Evolutionary conservation across 164 flowering plant genomes (phyloP), one percentile per base, ranked within the genome.

Genomic region (Berberis thunbergii): DNA sequence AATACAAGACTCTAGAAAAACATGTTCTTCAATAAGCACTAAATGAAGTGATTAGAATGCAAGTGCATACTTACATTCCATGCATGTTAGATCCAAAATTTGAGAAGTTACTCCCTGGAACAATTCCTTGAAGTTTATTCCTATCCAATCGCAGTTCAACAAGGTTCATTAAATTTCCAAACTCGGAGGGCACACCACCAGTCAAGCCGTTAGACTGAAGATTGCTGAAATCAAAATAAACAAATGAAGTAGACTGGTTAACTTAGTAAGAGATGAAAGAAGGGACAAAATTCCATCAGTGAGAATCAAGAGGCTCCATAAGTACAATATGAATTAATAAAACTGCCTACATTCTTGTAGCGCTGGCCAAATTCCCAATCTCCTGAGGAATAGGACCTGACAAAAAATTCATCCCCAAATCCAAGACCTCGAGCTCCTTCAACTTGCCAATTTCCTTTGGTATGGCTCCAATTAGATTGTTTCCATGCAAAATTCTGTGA

Each of bases 361-460:
- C 26, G 26, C 26, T 26, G 26, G 26, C 26, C 26, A 26, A 26
- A 26, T 26, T 26, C 26, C 26, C 26, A 26, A 26, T 62, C 75
- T 89, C 84, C 41, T 68, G 76, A 42, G 98, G 97, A 74, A 94
- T 83, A 8, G 91, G 81, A 48, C 98, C 98, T 2, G 89, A 71
- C 39, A 94, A 74, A 65, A 75, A 84, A 73, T 94, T 94, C 59
- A 40, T 65, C 13, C 97, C 86, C 78, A 94, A 78, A 82, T 94
- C 97, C 85, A 94, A 75, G 49, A 79, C 74, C 72, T 70, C 75
- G 43, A 94, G 95, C 73, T 57, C 72, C 41, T 75, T 83, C 80
- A 94, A 75, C 73, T 57, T 57, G 61, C 96, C 88, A 62, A 94
- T 73, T 63, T 86, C 92, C 77, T 78, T 86, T 2, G 97, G 96